phyloP scores from a whole-genome alignment of 2,329 filamentous ascomycete genomes.

The Colletotrichum siamense region DNA sequence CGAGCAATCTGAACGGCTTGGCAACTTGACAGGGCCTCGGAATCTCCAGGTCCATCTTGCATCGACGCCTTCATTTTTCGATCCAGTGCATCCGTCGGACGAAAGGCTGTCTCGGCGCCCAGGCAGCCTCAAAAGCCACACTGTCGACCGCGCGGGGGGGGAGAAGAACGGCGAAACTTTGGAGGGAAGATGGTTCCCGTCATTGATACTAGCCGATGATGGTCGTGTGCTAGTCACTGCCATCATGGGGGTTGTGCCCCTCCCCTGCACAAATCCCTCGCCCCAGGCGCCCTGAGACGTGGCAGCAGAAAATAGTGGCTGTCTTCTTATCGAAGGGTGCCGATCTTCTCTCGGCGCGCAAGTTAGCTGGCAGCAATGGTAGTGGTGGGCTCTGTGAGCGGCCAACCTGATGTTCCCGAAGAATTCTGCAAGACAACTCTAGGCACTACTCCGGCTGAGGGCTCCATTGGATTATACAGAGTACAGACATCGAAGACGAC shows the following conservation, averaged over 20 bases:
- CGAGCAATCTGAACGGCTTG: neutral
- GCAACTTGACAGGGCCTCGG: neutral
- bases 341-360: neutral
- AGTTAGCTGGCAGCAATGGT: neutral
- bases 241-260: neutral
- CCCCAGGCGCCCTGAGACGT: neutral
- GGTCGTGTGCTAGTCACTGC: neutral
- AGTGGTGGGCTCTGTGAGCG: neutral
- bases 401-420: neutral
- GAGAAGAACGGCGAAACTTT: neutral
- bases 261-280: neutral
- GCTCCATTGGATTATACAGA: neutral
- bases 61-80: neutral
- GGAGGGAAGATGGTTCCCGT: neutral
- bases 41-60: neutral
- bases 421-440: neutral
- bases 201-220: neutral
- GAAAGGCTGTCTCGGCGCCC: slow-evolving; percentile 10
- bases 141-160: neutral
- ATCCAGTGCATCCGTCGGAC: neutral
- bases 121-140: neutral
- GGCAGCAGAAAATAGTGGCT: neutral
- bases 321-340: neutral
- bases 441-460: neutral
- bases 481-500: neutral